Base-by-base conservation (phyloP, 345 rosid species). In the Toxicodendron radicans region DNA sequence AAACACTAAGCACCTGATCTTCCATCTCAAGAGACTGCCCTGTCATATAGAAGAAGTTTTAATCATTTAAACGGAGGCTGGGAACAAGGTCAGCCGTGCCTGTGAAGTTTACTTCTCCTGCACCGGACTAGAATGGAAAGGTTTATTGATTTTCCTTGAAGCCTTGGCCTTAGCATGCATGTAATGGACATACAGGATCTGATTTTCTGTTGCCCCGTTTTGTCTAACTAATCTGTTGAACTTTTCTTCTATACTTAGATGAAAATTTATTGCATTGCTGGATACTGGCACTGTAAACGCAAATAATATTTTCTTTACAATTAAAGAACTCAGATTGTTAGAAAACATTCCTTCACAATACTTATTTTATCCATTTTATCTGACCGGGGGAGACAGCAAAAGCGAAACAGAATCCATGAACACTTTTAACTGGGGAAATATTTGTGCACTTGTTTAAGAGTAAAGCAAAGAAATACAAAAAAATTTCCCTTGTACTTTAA, bases 401-500 rank as follows among this genome's bases (percentile, higher is more conserved):
- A 63, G 62, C 58, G 54, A 73, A 30, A 72, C 65, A 79, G 71
- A 68, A 78, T 59, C 79, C 33, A 84, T 74, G 84, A 80, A 76
- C 83, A 52, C 73, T 77, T 46, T 83, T 78, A 81, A 83, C 84
- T 71, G 76, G 66, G 67, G 62, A 78, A 66, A 71, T 70, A 72
- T 88, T 72, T 73, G 75, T 75, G 70, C 75, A 73, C 56, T 87
- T 78, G 83, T 84, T 86, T 85, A 85, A 81, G 94, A 95, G 98
- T 94, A 86, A 92, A 95, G 97, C 97, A 90, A 92, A 82, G 84
- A 80, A 82, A 74, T 76, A 72, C 4, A 73, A 83, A 79, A 81
- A 13, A 60, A 70, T 78, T 77, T 96, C 83, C 81, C 98, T 93
- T 93, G 90, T 83, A 84, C 98, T 91, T 91, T 67, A 95, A 92